Percentiles rank a stretch among this genome's conserved stretches.
Evolutionary conservation across 257 asterid species (phyloP).

Genomic region (Gardenia jasminoides): DNA sequence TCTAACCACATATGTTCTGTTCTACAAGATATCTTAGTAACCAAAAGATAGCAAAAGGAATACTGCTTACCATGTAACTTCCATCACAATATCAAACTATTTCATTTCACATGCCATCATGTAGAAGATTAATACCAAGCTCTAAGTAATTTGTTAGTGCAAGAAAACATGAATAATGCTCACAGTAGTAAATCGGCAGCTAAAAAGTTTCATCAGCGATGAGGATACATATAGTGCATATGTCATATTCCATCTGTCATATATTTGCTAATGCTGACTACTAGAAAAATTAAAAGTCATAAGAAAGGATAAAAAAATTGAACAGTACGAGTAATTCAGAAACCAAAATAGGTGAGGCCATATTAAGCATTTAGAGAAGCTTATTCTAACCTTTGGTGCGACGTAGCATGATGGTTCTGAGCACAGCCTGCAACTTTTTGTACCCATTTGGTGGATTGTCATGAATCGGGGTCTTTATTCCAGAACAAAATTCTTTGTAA

Average conservation of each 20-base stretch:
- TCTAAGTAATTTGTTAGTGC: not conserved
- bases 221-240: not conserved
- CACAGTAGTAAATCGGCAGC: not conserved
- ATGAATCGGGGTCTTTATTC: conserved; percentile 78
- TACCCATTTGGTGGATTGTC: conserved; percentile 73
- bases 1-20: not conserved
- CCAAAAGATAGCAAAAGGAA: not conserved
- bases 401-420: conserved; percentile 91
- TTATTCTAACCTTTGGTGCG: conserved; percentile 74
- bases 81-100: not conserved
- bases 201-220: not conserved
- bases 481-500: conserved; percentile 68
- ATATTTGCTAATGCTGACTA: not conserved
- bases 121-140: not conserved
- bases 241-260: not conserved
- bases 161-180: not conserved
- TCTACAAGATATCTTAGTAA: not conserved
- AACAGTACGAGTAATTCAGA: not conserved
- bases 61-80: not conserved
- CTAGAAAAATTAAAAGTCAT: not conserved
- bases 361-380: not conserved
- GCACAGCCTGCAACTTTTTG: conserved; percentile 88
- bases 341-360: not conserved
- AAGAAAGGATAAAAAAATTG: not conserved
- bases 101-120: not conserved